Evolutionary conservation across 805 yeast genomes (phyloP).

Genomic region (Jamesozyma rosinii): DNA sequence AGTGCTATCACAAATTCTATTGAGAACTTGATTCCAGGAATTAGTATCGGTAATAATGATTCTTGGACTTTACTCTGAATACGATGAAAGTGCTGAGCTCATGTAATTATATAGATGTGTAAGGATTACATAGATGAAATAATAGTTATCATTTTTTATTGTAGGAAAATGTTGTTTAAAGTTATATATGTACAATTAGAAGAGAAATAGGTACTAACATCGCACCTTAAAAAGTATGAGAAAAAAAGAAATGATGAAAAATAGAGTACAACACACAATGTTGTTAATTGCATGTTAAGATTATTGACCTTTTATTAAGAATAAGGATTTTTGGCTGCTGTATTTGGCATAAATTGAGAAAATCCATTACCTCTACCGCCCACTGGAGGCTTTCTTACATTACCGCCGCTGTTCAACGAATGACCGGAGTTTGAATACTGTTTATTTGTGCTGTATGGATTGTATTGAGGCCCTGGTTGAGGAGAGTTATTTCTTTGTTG

Average conservation of each 20-base stretch:
- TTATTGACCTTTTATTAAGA: conserved; percentile 6
- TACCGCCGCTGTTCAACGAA: conserved; percentile 1
- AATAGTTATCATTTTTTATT: too few species aligned
- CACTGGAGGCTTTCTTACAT: conserved; percentile 8
- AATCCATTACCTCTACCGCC: conserved; percentile 23
- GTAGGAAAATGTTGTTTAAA: too few species aligned
- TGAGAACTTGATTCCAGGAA: background rate
- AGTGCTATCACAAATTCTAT: background rate
- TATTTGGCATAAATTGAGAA: conserved; percentile 28
- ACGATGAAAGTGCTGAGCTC: too few species aligned
- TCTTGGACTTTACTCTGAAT: conserved; percentile 1
- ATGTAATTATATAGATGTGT: too few species aligned
- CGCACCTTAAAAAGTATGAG: too few species aligned
- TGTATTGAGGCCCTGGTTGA: background rate
- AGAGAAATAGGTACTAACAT: too few species aligned
- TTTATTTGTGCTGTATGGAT: conserved; percentile 2
- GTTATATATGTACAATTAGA: too few species aligned
- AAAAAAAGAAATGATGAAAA: too few species aligned
- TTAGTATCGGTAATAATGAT: background rate
- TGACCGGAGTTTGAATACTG: conserved; percentile 1
- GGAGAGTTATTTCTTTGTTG: conserved; percentile 3
- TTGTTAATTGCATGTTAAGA: too few species aligned
- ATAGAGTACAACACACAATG: too few species aligned
- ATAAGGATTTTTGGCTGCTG: conserved; percentile 21
- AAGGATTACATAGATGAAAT: too few species aligned